Evolutionary conservation across 2,329 filamentous ascomycete genomes (phyloP).

Genomic region (Talaromyces funiculosus): DNA sequence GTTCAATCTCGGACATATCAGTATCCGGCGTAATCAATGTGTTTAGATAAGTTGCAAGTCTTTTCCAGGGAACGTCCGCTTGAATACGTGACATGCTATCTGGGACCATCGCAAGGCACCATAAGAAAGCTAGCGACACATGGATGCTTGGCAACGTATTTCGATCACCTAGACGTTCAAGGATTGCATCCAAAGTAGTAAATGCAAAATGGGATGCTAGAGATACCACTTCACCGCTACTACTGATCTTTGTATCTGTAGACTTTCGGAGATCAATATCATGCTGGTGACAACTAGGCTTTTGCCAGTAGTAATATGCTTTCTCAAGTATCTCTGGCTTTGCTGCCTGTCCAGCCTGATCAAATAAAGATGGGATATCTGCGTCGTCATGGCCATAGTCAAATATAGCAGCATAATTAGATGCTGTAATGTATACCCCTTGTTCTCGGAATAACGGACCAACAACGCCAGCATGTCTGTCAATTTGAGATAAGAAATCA

Average conservation of each 20-base stretch:
- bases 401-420: constrained; percentile 52
- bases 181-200: constrained; percentile 39
- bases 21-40: constrained; percentile 40
- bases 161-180: constrained; percentile 46
- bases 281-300: not conserved
- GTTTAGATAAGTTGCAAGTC: constrained; percentile 50
- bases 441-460: constrained; percentile 48
- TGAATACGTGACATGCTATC: constrained; percentile 37
- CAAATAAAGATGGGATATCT: constrained; percentile 25
- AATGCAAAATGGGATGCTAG: constrained; percentile 39
- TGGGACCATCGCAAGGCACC: constrained; percentile 35
- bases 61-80: constrained; percentile 46
- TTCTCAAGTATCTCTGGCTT: constrained; percentile 15
- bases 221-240: constrained; percentile 24
- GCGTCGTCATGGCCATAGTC: constrained; percentile 46
- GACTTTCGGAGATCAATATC: not conserved
- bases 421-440: constrained; percentile 51
- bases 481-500: constrained; percentile 42
- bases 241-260: constrained; percentile 13
- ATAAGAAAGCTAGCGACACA: constrained; percentile 50
- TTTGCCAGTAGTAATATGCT: constrained; percentile 22
- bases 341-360: constrained; percentile 16
- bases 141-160: constrained; percentile 53
- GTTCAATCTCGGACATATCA: constrained; percentile 31
- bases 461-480: constrained; percentile 43